These are phyloP conservation scores for Fusarium sp. DNA, from an alignment of 2,329 filamentous ascomycete genomes.

Conservation along the genomic window DNA sequence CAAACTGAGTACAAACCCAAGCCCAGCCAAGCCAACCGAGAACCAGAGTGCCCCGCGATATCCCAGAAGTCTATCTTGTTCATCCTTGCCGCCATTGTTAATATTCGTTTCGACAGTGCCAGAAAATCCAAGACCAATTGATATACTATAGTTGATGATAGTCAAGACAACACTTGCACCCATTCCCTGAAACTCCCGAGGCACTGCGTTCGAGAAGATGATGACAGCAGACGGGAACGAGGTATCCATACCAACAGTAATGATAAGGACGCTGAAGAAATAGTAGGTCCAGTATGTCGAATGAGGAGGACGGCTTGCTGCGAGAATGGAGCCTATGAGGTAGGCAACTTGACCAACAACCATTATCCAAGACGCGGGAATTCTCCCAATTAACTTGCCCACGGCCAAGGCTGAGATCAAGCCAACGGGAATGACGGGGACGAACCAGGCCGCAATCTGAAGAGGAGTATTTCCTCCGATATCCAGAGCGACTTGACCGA, in stretches of 20 bases:
- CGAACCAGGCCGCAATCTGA: constrained; percentile 53
- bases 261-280: constrained; percentile 54
- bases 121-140: constrained; percentile 13
- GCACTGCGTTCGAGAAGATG: constrained; percentile 15
- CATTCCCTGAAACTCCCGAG: constrained; percentile 13
- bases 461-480: constrained; percentile 55
- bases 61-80: background rate
- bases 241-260: constrained; percentile 19
- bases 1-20: background rate
- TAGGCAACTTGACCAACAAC: constrained; percentile 56
- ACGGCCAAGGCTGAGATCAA: constrained; percentile 56
- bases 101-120: constrained; percentile 14
- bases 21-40: constrained; percentile 5
- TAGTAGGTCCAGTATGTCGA: constrained; percentile 72
- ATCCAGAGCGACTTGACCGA: constrained; percentile 48
- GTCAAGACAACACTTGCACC: constrained; percentile 18
- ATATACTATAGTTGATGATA: constrained; percentile 23
- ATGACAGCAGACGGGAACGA: constrained; percentile 21
- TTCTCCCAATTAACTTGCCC: constrained; percentile 49
- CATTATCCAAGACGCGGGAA: constrained; percentile 50
- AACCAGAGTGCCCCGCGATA: constrained; percentile 19
- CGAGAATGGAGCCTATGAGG: constrained; percentile 52
- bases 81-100: background rate
- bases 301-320: constrained; percentile 58
- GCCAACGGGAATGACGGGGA: constrained; percentile 52